Evolutionary conservation across 78 protist species (phyloP).

Genomic region (Acrasis kona): DNA sequence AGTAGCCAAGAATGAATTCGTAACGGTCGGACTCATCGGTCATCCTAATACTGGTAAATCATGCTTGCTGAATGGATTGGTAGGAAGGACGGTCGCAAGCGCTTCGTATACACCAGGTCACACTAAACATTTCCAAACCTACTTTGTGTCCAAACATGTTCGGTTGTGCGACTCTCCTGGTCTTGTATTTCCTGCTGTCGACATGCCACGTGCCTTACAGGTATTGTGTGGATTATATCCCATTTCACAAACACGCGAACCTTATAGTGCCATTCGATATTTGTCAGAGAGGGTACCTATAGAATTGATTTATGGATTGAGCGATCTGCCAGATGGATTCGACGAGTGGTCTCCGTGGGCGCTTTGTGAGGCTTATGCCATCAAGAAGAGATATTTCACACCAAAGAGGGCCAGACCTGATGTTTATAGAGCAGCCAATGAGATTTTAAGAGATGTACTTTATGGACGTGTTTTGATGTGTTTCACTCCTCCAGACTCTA

Average conservation of each 20-base stretch:
- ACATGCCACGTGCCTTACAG: conserved; percentile 60
- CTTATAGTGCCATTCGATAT: conserved; percentile 53
- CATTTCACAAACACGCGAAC: conserved; percentile 72
- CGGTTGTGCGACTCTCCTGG: conserved; percentile 81
- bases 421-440: conserved; percentile 38
- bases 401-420: conserved; percentile 13
- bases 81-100: conserved; percentile 58
- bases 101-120: conserved; percentile 73
- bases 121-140: conserved; percentile 83
- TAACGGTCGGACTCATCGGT: conserved; percentile 54
- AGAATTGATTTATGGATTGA: conserved; percentile 33
- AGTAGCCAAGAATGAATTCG: too few species aligned
- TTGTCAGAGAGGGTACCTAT: conserved; percentile 51
- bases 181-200: conserved; percentile 62
- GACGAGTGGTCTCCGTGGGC: conserved; percentile 30
- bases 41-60: conserved; percentile 82
- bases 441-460: conserved; percentile 7
- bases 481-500: neutral
- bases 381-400: conserved; percentile 11
- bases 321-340: neutral
- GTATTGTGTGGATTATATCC: conserved; percentile 69
- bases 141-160: conserved; percentile 27
- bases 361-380: conserved; percentile 38
- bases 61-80: conserved; percentile 59
- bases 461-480: neutral